phyloP scores from a whole-genome alignment of 177 flowering plant species.

The Vitis hybrid region DNA sequence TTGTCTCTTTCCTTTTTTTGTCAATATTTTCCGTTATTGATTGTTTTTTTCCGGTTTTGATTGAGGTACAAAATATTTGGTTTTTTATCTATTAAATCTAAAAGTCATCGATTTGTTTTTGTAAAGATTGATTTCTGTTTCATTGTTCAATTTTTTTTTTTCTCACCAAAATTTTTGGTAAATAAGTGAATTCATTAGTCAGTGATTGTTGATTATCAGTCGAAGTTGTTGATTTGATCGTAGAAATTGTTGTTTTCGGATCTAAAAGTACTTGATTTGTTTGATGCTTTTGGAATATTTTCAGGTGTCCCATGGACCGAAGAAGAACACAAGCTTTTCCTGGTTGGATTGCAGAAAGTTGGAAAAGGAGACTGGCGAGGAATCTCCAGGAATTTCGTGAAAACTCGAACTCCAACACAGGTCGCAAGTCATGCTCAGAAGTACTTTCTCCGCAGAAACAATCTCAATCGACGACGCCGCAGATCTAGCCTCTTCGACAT shows the following conservation, averaged over 20 bases:
- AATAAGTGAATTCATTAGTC: no score
- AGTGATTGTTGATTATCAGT: no score
- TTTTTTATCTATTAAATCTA: not conserved
- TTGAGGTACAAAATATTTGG: not conserved
- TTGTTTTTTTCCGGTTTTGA: not conserved
- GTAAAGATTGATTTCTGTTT: no score
- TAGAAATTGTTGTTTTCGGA: conserved; percentile 4
- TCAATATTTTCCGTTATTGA: not conserved
- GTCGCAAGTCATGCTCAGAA: conserved; percentile 98
- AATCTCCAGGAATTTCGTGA: conserved; percentile 81
- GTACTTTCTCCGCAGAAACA: conserved; percentile 74
- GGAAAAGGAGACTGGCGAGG: conserved; percentile 99
- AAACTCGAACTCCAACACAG: conserved; percentile 89
- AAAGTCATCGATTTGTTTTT: no score
- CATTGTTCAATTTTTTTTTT: no score
- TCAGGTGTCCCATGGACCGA: conserved; percentile 96
- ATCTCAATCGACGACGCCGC: conserved; percentile 73
- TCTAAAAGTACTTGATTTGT: not conserved
- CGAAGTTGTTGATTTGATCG: not conserved
- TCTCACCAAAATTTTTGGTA: no score
- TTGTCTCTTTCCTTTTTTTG: not conserved
- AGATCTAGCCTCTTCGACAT: conserved; percentile 92
- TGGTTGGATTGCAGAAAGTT: conserved; percentile 74
- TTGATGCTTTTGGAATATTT: not conserved
- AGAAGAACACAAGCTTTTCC: conserved; percentile 82